phyloP scores from a whole-genome alignment of 257 asterid genomes.

The Solanum bulbocastanum region DNA sequence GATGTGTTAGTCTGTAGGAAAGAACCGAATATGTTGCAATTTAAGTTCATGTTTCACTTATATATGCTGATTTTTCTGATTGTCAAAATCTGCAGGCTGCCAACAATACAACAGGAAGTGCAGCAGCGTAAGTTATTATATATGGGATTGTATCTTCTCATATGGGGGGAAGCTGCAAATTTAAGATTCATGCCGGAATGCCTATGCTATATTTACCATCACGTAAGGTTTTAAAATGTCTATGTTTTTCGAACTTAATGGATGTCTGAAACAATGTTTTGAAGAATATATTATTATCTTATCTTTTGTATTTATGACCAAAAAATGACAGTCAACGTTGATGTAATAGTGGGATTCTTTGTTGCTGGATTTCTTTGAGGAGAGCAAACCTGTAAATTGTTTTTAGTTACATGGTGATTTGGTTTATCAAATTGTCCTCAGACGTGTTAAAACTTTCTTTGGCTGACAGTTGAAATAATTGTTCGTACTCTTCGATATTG shows the following conservation, averaged over 20 bases:
- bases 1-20: not conserved
- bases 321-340: not conserved
- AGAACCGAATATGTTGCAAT: not conserved
- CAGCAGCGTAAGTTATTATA: constrained; percentile 91
- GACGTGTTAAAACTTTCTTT: not conserved
- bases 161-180: constrained; percentile 99
- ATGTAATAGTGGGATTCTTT: not conserved
- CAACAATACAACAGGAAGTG: constrained; percentile 97
- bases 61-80: constrained; percentile 6
- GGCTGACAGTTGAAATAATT: not conserved
- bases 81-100: constrained; percentile 51
- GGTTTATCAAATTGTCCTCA: not conserved
- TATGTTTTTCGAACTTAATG: not conserved
- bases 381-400: not conserved
- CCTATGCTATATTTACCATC: constrained; percentile 95
- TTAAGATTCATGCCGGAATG: constrained; percentile 98
- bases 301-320: not conserved
- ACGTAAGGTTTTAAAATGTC: constrained; percentile 43
- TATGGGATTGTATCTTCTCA: constrained; percentile 89
- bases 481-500: not conserved
- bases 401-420: not conserved
- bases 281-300: not conserved
- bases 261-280: not conserved
- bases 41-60: not conserved
- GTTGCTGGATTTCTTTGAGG: not conserved